Evolutionary conservation across 208 protist genomes (phyloP).

Genomic region (Trypanosoma theileri): DNA sequence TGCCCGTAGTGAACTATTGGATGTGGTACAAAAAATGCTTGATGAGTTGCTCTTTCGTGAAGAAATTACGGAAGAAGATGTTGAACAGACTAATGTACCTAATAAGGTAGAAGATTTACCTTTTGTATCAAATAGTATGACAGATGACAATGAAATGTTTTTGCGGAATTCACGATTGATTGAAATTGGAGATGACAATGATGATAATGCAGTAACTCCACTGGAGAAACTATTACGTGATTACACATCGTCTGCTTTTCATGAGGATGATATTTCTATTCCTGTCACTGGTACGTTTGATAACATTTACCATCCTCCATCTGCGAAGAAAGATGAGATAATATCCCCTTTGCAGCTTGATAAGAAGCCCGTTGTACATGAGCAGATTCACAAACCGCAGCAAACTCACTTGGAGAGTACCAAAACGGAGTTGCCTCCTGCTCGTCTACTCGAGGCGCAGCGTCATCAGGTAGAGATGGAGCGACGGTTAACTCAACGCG

Average conservation of each 20-base stretch:
- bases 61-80: not conserved
- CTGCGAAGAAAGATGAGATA: not conserved
- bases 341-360: not conserved
- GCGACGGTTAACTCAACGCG: conserved; percentile 11
- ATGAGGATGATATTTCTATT: not conserved
- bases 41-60: conserved; percentile 1
- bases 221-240: conserved; percentile 23
- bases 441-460: conserved; percentile 15
- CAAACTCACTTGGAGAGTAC: not conserved
- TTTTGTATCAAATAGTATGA: not conserved
- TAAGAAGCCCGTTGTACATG: too few species aligned
- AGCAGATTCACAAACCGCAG: too few species aligned
- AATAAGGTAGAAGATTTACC: not conserved
- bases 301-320: conserved; percentile 16
- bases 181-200: conserved; percentile 13
- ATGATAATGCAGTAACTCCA: conserved; percentile 20
- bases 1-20: not conserved
- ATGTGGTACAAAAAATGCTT: not conserved
- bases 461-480: conserved; percentile 30
- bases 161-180: conserved; percentile 21
- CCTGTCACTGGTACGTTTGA: not conserved
- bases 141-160: conserved; percentile 17
- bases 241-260: not conserved
- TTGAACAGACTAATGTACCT: not conserved
- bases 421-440: not conserved